These are phyloP conservation scores for Cercis canadensis DNA, from an alignment of 306 rosid species.

Conservation along the genomic window DNA sequence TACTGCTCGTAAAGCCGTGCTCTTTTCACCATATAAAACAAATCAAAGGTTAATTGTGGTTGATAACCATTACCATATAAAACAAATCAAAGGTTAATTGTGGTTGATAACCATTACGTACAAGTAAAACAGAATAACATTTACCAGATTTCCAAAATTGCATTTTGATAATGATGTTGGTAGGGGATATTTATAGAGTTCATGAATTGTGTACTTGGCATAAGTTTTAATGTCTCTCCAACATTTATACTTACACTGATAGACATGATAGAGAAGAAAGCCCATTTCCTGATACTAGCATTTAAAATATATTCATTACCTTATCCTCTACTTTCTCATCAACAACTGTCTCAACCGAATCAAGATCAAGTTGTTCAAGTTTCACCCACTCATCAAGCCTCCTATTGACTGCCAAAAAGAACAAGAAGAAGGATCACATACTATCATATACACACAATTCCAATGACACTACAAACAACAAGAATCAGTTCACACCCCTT, in stretches of 20 bases:
- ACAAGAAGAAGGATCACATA: background rate
- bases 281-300: constrained; percentile 12
- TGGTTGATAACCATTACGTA: too few relatives aligned
- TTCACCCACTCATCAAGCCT: constrained; percentile 99
- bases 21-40: too few relatives aligned
- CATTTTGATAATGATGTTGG: too few relatives aligned
- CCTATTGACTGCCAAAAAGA: constrained; percentile 73
- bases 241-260: background rate
- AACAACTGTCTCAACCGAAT: constrained; percentile 91
- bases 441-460: background rate
- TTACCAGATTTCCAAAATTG: too few relatives aligned
- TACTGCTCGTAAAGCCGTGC: too few relatives aligned
- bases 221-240: background rate
- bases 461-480: background rate
- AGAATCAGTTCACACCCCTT: constrained; percentile 8
- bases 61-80: too few relatives aligned
- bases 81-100: too few relatives aligned
- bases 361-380: constrained; percentile 96
- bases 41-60: too few relatives aligned
- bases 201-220: too few relatives aligned
- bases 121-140: too few relatives aligned
- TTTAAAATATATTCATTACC: constrained; percentile 49
- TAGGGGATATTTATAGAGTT: too few relatives aligned
- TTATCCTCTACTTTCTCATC: constrained; percentile 99
- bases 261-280: constrained; percentile 13